Conservation (phyloP, 2,329 filamentous ascomycete species). For the Penicillium sclerotiorum region DNA sequence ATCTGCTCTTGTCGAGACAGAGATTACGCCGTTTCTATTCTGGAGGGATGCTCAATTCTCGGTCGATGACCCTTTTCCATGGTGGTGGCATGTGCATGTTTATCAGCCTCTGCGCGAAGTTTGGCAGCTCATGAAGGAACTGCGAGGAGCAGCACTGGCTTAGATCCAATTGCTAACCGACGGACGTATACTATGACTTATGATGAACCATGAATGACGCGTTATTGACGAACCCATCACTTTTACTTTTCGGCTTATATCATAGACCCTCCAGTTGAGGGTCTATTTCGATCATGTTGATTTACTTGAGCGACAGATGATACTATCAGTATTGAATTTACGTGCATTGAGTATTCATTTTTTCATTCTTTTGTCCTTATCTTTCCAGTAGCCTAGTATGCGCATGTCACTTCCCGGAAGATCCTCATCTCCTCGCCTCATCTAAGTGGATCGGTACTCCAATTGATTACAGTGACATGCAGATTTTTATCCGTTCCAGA, state of each 20-base stretch:
- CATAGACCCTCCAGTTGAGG: too few species aligned
- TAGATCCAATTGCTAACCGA: not conserved
- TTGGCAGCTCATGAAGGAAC: slow-evolving; percentile 45
- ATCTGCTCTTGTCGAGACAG: slow-evolving; percentile 4
- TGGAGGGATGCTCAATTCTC: slow-evolving; percentile 61
- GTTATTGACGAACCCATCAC: not conserved
- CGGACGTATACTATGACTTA: not conserved
- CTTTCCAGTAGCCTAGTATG: too few species aligned
- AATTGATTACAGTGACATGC: too few species aligned
- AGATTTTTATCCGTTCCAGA: too few species aligned
- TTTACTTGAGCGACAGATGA: too few species aligned
- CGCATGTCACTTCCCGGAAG: too few species aligned
- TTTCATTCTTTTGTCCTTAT: too few species aligned
- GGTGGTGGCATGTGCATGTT: slow-evolving; percentile 60
- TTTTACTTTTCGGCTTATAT: not conserved
- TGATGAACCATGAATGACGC: slow-evolving; percentile 9
- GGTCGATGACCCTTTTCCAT: slow-evolving; percentile 59
- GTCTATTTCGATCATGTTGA: too few species aligned
- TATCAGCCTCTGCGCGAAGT: slow-evolving; percentile 53
- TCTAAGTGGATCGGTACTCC: too few species aligned
- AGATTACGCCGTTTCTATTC: slow-evolving; percentile 40
- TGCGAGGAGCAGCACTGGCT: slow-evolving; percentile 38
- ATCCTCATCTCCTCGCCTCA: too few species aligned
- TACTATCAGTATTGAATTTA: too few species aligned
- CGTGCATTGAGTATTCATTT: too few species aligned